Conservation (phyloP, 2,329 filamentous ascomycete species). For the Sordariomycetes sp. region DNA sequence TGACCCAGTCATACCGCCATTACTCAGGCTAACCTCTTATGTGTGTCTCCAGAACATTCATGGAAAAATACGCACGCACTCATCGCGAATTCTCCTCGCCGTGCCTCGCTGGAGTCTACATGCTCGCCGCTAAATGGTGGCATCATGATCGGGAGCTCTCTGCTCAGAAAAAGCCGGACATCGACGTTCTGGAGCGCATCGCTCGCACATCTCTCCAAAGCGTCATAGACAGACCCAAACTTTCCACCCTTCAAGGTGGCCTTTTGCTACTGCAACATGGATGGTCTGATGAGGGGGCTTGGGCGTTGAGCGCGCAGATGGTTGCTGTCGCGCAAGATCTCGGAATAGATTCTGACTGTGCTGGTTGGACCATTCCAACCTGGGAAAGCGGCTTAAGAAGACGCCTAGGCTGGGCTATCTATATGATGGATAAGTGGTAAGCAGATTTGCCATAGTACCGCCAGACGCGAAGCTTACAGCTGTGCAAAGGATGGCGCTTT, state of each 20-base stretch:
- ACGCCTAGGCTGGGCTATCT: conserved; percentile 49
- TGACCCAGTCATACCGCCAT: neutral
- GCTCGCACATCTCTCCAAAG: conserved; percentile 14
- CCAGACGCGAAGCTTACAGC: neutral
- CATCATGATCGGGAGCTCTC: conserved; percentile 28
- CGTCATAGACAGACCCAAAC: conserved; percentile 18
- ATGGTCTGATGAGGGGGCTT: conserved; percentile 3
- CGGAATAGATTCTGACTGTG: conserved; percentile 45
- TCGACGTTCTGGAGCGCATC: conserved; percentile 12
- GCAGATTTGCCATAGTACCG: conserved; percentile 13
- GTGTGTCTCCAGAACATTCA: conserved; percentile 23
- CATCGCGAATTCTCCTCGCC: conserved; percentile 42
- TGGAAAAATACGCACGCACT: conserved; percentile 41
- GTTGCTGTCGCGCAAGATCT: conserved; percentile 42
- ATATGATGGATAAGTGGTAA: conserved; percentile 54
- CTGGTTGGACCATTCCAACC: conserved; percentile 44
- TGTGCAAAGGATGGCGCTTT: conserved; percentile 11
- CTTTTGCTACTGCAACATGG: conserved; percentile 17
- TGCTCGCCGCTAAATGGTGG: conserved; percentile 37
- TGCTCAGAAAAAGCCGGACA: conserved; percentile 15
- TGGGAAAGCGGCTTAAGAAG: conserved; percentile 50
- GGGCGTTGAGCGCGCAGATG: conserved; percentile 32
- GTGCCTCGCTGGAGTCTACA: conserved; percentile 41
- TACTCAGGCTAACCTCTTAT: neutral
- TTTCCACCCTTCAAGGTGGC: conserved; percentile 18